A percentile compares a stretch with the other conserved stretches of the same genome.
These are phyloP conservation scores for Phaeomoniella chlamydospora DNA, from an alignment of 2,329 filamentous ascomycete genomes.

Conservation along the genomic window DNA sequence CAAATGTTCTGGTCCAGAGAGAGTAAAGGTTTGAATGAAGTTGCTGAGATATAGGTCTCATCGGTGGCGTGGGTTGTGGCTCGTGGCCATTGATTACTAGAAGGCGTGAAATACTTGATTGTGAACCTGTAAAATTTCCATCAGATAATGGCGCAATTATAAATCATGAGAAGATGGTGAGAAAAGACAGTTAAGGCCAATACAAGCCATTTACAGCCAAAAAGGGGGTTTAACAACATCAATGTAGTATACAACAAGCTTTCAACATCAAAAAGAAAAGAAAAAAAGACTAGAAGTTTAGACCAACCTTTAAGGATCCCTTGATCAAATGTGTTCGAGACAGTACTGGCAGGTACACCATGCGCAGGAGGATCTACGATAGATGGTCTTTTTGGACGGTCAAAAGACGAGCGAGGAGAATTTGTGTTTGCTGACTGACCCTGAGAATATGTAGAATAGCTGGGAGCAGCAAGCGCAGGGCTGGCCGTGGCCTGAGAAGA, in stretches of 20 bases:
- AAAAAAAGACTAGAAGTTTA: not conserved
- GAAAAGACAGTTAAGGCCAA: not conserved
- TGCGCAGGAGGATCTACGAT: not conserved
- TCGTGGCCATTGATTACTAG: not conserved
- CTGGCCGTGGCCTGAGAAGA: not conserved
- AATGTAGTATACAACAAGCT: not conserved
- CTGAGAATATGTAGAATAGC: not conserved
- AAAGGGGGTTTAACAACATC: no score
- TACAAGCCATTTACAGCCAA: not conserved
- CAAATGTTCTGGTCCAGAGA: not conserved
- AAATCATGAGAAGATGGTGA: not conserved
- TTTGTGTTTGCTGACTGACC: not conserved
- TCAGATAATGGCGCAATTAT: no score
- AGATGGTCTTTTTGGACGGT: not conserved
- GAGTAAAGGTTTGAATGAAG: not conserved
- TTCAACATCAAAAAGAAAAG: not conserved
- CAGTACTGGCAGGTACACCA: not conserved
- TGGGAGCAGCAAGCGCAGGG: not conserved
- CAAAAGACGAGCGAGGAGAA: not conserved
- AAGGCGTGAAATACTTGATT: not conserved
- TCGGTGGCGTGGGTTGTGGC: not conserved
- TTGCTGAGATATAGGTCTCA: not conserved
- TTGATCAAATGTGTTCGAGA: not conserved
- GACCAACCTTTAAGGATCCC: not conserved
- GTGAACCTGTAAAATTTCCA: no score